These are phyloP conservation scores for Emergomyces pasteurianus DNA, from an alignment of 2,329 filamentous ascomycete species.

Conservation along the genomic window DNA sequence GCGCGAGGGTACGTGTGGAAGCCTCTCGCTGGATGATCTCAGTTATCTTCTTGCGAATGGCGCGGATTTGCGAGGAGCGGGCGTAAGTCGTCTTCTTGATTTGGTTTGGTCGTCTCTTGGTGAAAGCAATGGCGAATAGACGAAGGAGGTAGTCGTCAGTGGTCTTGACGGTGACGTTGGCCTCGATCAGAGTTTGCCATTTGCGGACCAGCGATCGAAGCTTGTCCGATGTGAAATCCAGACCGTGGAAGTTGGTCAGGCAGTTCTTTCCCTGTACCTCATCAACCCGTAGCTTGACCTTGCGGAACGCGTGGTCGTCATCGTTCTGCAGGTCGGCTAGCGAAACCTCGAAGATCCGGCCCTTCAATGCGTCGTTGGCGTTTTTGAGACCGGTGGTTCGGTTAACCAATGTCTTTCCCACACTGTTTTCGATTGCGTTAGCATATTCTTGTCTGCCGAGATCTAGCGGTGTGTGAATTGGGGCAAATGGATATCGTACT, in stretches of 20 bases:
- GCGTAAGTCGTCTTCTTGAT: constrained; percentile 99
- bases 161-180: constrained; percentile 99
- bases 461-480: constrained; percentile 5
- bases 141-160: constrained; percentile 99
- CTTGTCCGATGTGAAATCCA: constrained; percentile 99
- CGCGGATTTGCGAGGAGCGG: constrained; percentile 88
- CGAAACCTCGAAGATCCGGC: constrained; percentile 96
- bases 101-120: constrained; percentile 97
- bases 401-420: constrained; percentile 99
- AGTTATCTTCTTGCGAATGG: constrained; percentile 98
- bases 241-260: constrained; percentile 99
- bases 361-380: constrained; percentile 98
- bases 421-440: constrained; percentile 45
- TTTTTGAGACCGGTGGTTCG: constrained; percentile 99
- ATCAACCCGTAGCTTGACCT: constrained; percentile 96
- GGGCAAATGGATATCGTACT: constrained; percentile 51
- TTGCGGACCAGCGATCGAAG: constrained; percentile 97
- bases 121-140: constrained; percentile 98
- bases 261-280: constrained; percentile 99
- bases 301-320: constrained; percentile 99
- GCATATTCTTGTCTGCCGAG: constrained; percentile 1
- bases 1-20: constrained; percentile 81
- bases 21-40: constrained; percentile 98
- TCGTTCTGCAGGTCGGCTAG: constrained; percentile 99
- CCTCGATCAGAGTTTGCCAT: constrained; percentile 99